These are phyloP conservation scores for Phanerochaete carnosa DNA, from an alignment of 768 basidiomycete species.

Conservation along the genomic window DNA sequence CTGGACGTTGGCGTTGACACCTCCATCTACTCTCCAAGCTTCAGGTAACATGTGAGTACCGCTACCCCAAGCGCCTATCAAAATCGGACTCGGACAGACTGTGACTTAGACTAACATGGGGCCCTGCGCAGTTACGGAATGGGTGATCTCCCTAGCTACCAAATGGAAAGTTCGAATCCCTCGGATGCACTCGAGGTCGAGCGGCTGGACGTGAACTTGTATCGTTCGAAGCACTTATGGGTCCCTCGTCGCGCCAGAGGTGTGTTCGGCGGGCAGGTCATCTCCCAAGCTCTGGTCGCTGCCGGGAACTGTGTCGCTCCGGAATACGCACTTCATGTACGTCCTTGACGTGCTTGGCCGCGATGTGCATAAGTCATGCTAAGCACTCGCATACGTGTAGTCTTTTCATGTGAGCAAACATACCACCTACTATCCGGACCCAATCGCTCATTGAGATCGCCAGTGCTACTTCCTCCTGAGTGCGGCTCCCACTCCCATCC, in stretches of 20 bases:
- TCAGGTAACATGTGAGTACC: not conserved
- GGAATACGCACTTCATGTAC: constrained; percentile 67
- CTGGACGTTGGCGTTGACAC: not conserved
- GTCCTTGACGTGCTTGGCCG: constrained; percentile 22
- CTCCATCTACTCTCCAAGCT: too few relatives aligned
- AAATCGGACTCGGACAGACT: not conserved
- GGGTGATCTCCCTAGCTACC: constrained; percentile 35
- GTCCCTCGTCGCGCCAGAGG: constrained; percentile 61
- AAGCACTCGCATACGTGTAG: constrained; percentile 31
- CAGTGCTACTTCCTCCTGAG: constrained; percentile 83
- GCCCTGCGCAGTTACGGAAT: constrained; percentile 8
- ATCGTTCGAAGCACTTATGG: constrained; percentile 72
- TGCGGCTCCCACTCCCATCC: constrained; percentile 71
- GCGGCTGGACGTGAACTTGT: constrained; percentile 71
- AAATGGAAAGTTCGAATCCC: constrained; percentile 65
- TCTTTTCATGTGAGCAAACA: constrained; percentile 63
- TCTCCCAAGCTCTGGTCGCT: constrained; percentile 80
- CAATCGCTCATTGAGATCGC: constrained; percentile 2
- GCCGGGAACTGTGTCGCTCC: constrained; percentile 74
- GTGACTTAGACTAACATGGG: too few relatives aligned
- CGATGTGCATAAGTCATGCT: not conserved
- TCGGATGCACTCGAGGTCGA: constrained; percentile 77
- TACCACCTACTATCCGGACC: not conserved
- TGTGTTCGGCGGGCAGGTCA: constrained; percentile 87
- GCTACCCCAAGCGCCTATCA: not conserved